Conservation (phyloP, 73 alveolate genomes). For the Symbiodinium pilosum region DNA sequence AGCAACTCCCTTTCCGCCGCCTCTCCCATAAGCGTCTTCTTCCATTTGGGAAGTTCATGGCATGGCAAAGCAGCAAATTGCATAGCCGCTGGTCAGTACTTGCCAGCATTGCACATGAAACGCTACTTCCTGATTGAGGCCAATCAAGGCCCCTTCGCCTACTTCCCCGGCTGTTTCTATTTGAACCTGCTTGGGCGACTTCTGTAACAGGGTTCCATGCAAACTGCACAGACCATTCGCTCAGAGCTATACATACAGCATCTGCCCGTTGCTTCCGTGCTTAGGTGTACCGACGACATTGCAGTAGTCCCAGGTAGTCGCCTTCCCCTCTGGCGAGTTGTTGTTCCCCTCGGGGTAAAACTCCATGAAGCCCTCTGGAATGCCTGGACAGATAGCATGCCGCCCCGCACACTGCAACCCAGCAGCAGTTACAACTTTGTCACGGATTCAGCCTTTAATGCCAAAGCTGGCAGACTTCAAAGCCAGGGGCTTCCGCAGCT, state of each 20-base stretch:
- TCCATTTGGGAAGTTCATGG: too few relatives aligned
- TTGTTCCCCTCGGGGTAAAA: constrained; percentile 83
- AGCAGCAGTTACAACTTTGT: too few relatives aligned
- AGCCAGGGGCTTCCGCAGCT: constrained; percentile 69
- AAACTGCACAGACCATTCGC: background rate
- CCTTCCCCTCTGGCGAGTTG: constrained; percentile 85
- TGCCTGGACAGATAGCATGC: constrained; percentile 1
- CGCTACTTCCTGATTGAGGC: too few relatives aligned
- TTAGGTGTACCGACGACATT: background rate
- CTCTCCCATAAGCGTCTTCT: too few relatives aligned
- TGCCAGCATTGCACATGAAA: too few relatives aligned
- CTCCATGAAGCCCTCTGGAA: constrained; percentile 73
- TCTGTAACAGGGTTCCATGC: background rate
- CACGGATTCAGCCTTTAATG: constrained; percentile 28
- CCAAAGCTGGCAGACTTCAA: constrained; percentile 63
- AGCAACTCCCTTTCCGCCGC: too few relatives aligned
- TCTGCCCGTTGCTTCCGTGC: background rate
- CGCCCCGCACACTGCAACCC: background rate
- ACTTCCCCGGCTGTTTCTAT: too few relatives aligned
- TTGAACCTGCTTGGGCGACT: too few relatives aligned
- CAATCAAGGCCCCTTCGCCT: too few relatives aligned
- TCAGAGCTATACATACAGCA: background rate
- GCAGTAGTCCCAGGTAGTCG: background rate
- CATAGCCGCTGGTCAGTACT: too few relatives aligned
- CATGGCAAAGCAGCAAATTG: too few relatives aligned